Evolutionary conservation across 805 yeast species (phyloP).

Genomic region (Saccharomyces kudriavzevii): DNA sequence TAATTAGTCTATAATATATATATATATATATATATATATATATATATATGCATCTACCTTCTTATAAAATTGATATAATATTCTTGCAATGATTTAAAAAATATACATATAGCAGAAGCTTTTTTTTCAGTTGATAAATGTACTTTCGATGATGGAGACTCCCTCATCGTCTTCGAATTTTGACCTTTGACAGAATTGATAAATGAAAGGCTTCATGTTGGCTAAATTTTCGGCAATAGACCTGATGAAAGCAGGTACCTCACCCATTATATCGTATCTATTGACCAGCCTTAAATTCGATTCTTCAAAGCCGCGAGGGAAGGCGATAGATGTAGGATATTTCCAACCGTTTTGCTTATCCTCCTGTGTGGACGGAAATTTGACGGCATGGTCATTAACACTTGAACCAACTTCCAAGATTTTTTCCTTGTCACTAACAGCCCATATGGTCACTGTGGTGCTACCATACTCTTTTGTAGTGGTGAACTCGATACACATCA

Average conservation of each 20-base stretch:
- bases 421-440: constrained; percentile 46
- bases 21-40: background rate
- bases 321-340: constrained; percentile 45
- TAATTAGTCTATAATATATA: background rate
- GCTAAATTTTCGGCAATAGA: constrained; percentile 72
- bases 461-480: constrained; percentile 68
- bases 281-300: constrained; percentile 59
- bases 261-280: constrained; percentile 84
- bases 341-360: constrained; percentile 73
- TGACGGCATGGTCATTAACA: constrained; percentile 39
- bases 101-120: background rate
- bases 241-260: constrained; percentile 74
- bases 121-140: constrained; percentile 44
- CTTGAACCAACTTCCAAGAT: constrained; percentile 46
- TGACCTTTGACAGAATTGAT: constrained; percentile 65
- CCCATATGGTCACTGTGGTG: constrained; percentile 23
- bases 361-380: constrained; percentile 24
- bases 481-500: constrained; percentile 76
- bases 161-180: constrained; percentile 52
- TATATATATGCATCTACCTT: background rate
- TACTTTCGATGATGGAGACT: constrained; percentile 64
- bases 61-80: background rate
- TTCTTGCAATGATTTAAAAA: background rate
- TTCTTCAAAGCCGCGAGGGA: constrained; percentile 27
- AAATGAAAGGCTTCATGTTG: constrained; percentile 77